Percentiles rank a stretch among this genome's conserved stretches.
Evolutionary conservation across 2,329 filamentous ascomycete species (phyloP).

Genomic region (Phaeosphaeriaceae sp.): DNA sequence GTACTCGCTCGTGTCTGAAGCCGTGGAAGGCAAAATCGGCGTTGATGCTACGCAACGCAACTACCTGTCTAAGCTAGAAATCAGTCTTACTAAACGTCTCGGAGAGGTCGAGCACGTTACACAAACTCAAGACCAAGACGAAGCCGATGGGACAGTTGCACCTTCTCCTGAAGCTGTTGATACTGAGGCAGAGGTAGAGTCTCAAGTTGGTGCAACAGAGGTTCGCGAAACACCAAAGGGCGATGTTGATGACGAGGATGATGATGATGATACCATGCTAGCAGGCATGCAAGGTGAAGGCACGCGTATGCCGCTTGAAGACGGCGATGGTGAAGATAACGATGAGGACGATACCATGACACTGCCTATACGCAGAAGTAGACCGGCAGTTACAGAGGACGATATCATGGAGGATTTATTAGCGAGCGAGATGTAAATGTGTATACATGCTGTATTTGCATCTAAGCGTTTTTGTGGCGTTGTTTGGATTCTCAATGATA

Average conservation of each 20-base stretch:
- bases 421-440: slow-evolving; percentile 31
- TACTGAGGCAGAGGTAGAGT: slow-evolving; percentile 11
- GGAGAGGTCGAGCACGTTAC: slow-evolving; percentile 37
- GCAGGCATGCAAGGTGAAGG: slow-evolving; percentile 43
- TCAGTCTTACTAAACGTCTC: slow-evolving; percentile 60
- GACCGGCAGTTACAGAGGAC: slow-evolving; percentile 32
- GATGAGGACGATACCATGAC: slow-evolving; percentile 21
- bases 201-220: slow-evolving; percentile 20
- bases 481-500: no score
- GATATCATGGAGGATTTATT: slow-evolving; percentile 45
- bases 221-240: slow-evolving; percentile 20
- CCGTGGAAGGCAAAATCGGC: slow-evolving; percentile 57
- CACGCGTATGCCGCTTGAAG: slow-evolving; percentile 42
- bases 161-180: slow-evolving; percentile 18
- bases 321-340: slow-evolving; percentile 28
- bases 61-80: slow-evolving; percentile 61
- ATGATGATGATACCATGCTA: slow-evolving; percentile 43
- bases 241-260: slow-evolving; percentile 18
- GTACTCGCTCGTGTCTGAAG: slow-evolving; percentile 55
- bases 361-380: slow-evolving; percentile 5
- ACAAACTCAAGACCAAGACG: slow-evolving; percentile 10
- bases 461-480: no score
- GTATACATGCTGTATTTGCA: no score
- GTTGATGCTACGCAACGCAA: slow-evolving; percentile 61
- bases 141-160: slow-evolving; percentile 26